Conservation (phyloP, 148 eudicot species). For the Camellia japonica region DNA sequence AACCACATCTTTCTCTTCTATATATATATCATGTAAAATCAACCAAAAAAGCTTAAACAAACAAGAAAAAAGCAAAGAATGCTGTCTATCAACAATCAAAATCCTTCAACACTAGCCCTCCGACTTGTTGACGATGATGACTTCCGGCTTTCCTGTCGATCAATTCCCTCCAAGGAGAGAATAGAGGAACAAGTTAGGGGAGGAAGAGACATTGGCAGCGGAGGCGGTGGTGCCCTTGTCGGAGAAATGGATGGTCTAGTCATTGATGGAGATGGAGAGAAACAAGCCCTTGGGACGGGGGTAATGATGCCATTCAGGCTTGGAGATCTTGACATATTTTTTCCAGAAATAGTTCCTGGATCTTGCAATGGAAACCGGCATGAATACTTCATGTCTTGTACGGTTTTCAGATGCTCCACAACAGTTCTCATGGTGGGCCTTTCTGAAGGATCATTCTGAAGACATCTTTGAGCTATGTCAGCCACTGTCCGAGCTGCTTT, state of each 20-base stretch:
- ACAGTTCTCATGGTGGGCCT: conserved; percentile 92
- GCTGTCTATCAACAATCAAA: conserved; percentile 51
- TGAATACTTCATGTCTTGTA: conserved; percentile 75
- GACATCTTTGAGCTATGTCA: conserved; percentile 79
- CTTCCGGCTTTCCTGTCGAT: conserved; percentile 48
- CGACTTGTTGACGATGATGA: conserved; percentile 47
- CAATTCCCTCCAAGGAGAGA: conserved; percentile 45
- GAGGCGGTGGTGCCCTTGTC: conserved; percentile 20
- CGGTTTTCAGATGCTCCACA: conserved; percentile 54
- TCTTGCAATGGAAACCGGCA: conserved; percentile 85
- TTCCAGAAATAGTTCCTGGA: conserved; percentile 53
- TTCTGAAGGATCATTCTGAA: conserved; percentile 86
- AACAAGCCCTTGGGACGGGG: conserved; percentile 43
- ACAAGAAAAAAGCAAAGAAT: conserved; percentile 23
- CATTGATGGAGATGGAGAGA: conserved; percentile 53
- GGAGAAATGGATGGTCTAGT: conserved; percentile 38
- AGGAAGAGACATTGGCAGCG: conserved; percentile 44
- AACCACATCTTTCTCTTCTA: conserved; percentile 20
- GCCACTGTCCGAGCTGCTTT: conserved; percentile 84
- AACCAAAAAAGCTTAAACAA: conserved; percentile 11
- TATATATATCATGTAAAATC: conserved; percentile 14
- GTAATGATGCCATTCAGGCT: conserved; percentile 60
- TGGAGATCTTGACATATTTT: conserved; percentile 69
- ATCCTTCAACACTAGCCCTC: conserved; percentile 82
- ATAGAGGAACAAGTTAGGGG: conserved; percentile 54